Evolutionary conservation across 2,329 filamentous ascomycete species (phyloP).

Genomic region (Colletotrichum australisinense): DNA sequence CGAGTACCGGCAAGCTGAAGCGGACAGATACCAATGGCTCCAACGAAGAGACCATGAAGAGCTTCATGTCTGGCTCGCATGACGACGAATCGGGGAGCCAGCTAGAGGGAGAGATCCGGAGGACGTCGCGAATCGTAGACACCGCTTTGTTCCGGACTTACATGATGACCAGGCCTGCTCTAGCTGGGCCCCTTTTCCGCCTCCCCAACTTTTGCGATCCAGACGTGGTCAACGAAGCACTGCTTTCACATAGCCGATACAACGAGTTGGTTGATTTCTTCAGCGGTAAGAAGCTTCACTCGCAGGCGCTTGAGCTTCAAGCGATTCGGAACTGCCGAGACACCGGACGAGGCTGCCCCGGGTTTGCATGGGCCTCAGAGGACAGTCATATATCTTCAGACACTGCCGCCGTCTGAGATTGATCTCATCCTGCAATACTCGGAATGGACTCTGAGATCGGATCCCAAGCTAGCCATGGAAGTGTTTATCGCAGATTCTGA

Average conservation of each 20-base stretch:
- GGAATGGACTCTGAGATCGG: conserved; percentile 83
- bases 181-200: conserved; percentile 91
- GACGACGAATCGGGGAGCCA: conserved; percentile 64
- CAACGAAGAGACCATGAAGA: conserved; percentile 64
- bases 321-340: conserved; percentile 77
- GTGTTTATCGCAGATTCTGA: conserved; percentile 94
- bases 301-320: conserved; percentile 83
- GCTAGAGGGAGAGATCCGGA: conserved; percentile 77
- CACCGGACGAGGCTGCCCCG: conserved; percentile 61
- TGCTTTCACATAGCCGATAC: conserved; percentile 89
- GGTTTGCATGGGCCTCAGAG: conserved; percentile 82
- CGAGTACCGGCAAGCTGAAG: conserved; percentile 71
- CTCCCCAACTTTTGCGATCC: conserved; percentile 98
- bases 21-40: conserved; percentile 55
- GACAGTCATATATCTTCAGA: conserved; percentile 91
- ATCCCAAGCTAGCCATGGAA: conserved; percentile 86
- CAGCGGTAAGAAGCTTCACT: conserved; percentile 93
- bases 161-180: conserved; percentile 88
- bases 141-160: conserved; percentile 94
- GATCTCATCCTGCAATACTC: conserved; percentile 93
- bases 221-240: conserved; percentile 90
- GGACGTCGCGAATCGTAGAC: conserved; percentile 87
- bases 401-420: conserved; percentile 85
- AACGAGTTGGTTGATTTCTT: conserved; percentile 98
- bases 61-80: conserved; percentile 60